Percentiles rank a stretch among this genome's conserved stretches.
phyloP scores from a whole-genome alignment of 2,329 filamentous ascomycete species.

The Herpomyces periplanetae region DNA sequence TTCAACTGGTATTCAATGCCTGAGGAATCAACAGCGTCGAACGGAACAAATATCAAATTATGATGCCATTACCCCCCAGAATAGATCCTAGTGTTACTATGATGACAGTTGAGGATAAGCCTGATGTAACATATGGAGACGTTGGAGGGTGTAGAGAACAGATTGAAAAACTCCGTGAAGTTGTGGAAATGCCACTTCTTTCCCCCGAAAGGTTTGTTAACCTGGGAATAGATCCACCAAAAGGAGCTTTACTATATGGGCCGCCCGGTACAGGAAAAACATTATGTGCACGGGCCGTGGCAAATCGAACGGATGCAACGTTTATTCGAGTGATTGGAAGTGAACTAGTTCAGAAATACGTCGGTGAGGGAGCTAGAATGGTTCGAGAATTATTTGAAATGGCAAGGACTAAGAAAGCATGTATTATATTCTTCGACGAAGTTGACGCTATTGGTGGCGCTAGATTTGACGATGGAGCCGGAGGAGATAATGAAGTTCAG shows the following conservation, averaged over 20 bases:
- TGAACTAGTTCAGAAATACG: conserved; percentile 92
- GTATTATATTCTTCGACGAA: conserved; percentile 98
- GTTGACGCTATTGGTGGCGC: conserved; percentile 85
- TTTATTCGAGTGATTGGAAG: conserved; percentile 96
- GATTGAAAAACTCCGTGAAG: conserved; percentile 91
- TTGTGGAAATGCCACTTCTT: conserved; percentile 87
- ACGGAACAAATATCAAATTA: conserved; percentile 94
- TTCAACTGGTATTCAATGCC: no score
- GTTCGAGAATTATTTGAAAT: conserved; percentile 96
- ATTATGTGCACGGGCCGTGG: conserved; percentile 77
- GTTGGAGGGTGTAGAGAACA: conserved; percentile 97
- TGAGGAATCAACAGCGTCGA: conserved; percentile 22
- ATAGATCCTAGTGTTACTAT: conserved; percentile 97
- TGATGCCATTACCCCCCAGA: conserved; percentile 77
- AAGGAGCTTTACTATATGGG: conserved; percentile 80
- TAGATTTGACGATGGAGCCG: conserved; percentile 79
- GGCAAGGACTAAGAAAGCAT: conserved; percentile 95
- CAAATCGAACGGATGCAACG: conserved; percentile 86
- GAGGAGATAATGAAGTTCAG: conserved; percentile 89
- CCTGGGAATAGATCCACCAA: conserved; percentile 92
- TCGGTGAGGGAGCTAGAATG: conserved; percentile 91
- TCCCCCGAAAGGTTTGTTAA: conserved; percentile 91
- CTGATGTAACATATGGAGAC: conserved; percentile 92
- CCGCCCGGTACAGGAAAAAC: conserved; percentile 97
- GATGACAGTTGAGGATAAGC: conserved; percentile 99